phyloP scores from a whole-genome alignment of 768 basidiomycete species.

The Inosperma sp. region DNA sequence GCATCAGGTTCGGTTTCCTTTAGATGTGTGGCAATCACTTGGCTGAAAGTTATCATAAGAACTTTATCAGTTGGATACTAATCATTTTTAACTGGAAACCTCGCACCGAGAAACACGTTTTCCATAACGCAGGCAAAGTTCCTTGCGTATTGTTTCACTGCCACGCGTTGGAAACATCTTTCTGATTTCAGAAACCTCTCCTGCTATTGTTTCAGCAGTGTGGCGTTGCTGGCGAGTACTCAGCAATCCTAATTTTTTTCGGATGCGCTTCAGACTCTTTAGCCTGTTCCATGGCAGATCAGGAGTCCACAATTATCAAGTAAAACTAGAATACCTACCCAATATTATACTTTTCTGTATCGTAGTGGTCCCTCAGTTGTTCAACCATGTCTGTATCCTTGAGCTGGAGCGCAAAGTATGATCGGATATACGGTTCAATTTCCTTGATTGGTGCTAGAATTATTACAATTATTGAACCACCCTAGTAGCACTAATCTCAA shows the following conservation, averaged over 20 bases:
- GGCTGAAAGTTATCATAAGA: conserved; percentile 2
- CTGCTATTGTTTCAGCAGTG: conserved; percentile 6
- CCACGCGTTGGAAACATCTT: conserved; percentile 5
- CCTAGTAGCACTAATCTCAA: not conserved
- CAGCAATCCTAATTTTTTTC: not conserved
- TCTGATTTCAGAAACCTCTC: conserved; percentile 1
- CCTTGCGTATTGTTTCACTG: conserved; percentile 3
- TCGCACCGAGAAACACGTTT: conserved; percentile 8
- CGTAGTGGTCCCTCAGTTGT: conserved; percentile 2
- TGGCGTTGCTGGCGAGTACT: not conserved
- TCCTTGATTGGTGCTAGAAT: conserved; percentile 4
- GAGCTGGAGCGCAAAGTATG: conserved; percentile 1
- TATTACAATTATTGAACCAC: not conserved
- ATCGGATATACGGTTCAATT: not conserved
- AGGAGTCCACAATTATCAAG: not conserved
- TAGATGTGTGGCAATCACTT: conserved; percentile 4
- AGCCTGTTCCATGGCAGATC: not conserved
- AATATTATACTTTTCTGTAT: not conserved
- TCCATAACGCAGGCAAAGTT: not conserved
- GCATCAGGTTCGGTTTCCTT: conserved; percentile 13
- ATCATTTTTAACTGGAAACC: not conserved
- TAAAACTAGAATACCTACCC: no score
- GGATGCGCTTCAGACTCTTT: not conserved
- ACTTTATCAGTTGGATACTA: not conserved
- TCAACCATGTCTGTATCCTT: not conserved